Base-by-base conservation (phyloP, 2,329 filamentous ascomycete species). In the Colletotrichum sp. region DNA sequence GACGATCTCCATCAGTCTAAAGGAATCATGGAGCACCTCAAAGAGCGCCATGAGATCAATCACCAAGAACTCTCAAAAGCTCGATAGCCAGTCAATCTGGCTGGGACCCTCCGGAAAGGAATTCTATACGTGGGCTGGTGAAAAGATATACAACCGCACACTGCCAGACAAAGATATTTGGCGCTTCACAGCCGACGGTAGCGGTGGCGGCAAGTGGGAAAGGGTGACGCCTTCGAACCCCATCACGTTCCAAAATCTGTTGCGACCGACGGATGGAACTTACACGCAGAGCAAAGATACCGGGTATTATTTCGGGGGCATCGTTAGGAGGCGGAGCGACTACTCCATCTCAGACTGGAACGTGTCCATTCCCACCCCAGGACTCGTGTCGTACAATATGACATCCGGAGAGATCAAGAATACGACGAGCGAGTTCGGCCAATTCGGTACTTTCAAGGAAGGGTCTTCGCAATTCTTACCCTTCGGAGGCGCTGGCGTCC, bases 71-170 rank as follows among this genome's bases (percentile, higher is more conserved):
- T 79, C 80, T 6, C 83, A 82, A 6, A 68, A 78, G 24, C 77
- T 84, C n/a, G 81, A 81, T 73, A 79, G 80, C 39, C 81, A 83
- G 60, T 78, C 82, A 5, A 71, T 83, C 30, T 86, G 84, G 84
- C 77, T 79, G 14, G 83, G 84, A 70, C 57, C 77, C 2, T 77
- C 79, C 12, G 77, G 77, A 8, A 77, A 79, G 10, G 79, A 78
- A 9, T 80, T 86, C 32, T 86, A 84, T 72, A 80, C 81, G 7
- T 86, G 83, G 81, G 84, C 81, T 24, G 85, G 85, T 6, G 79
- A 76, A 68, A 80, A 78, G 7, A 21, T 78, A 10, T 78, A 79
- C 26, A 64, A 72, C 67, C 75, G 61, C 7, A 59, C 78, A 24
- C 79, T 81, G 0, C 80, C 81, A 8, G 65, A 72, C 5, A 79